Evolutionary conservation across 768 basidiomycete genomes (phyloP), one percentile per base, ranked within the genome.

Genomic region (Leucosporidium creatinivorum): DNA sequence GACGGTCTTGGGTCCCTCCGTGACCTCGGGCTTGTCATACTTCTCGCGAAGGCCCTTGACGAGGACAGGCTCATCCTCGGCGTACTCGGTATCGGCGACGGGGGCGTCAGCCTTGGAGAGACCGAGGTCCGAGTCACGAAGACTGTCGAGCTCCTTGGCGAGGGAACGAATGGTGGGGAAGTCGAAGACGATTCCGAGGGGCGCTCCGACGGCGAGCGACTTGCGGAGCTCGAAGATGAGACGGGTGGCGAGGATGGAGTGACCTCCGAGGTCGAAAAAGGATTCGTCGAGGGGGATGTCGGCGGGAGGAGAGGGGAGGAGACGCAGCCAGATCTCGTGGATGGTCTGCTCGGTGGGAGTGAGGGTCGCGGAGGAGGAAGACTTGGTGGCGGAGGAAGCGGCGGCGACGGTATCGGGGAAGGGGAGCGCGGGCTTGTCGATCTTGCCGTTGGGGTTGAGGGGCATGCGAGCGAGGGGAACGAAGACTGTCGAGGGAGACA

Each of bases 221-320:
- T 93, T 96, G 75, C 96, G 87, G 62, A 99, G 87, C 79, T 97
- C 92, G 77, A 99, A 98, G 74, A 97, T 91, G 68, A 98, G 85
- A 30, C 93, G 87, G 3, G 96, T 99, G 0, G 96, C 96, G 55
- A 99, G 85, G 75, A 99, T 97, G 21, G 96, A 98, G 79, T 99
- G 96, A 10, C 96, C 96, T 58, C 96, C 96, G 52, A 98, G 84
- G 77, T 99, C 94, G 80, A 97, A 98, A 84, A 99, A 99, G 77
- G 85, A 91, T 75, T 98, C 94, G 77, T 97, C 88, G 15, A 89
- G 77, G 7, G 92, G 89, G 57, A 99, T 85, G 48, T 67, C 68
- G 51, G 70, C n/a, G 1, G 87, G 84, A 12, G 84, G 81, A 0
- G 91, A 86, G 8, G 89, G 82, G 21, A 99, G 83, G 54, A 98